A percentile compares a stretch with the other conserved stretches of the same genome.
These are phyloP conservation scores for Beauveria pseudobassiana DNA, from an alignment of 2,329 filamentous ascomycete species.

Conservation along the genomic window DNA sequence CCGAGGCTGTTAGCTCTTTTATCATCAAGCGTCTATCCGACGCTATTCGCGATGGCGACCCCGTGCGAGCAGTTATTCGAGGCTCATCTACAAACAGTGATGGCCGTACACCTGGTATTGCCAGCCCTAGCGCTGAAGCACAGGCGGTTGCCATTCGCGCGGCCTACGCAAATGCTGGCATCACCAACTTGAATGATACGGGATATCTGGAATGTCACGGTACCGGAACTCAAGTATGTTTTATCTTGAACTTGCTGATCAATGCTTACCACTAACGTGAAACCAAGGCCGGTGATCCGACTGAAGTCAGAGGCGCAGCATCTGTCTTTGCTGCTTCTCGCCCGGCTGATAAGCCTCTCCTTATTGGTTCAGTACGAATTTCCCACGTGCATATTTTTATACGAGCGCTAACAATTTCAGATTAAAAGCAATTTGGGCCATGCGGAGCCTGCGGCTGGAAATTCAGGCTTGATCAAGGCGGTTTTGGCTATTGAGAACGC, in stretches of 20 bases:
- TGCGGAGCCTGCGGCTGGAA: conserved; percentile 22
- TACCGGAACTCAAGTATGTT: neutral
- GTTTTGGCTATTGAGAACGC: conserved; percentile 21
- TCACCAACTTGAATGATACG: neutral
- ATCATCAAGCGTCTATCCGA: conserved; percentile 36
- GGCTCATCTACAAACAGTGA: neutral
- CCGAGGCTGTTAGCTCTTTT: conserved; percentile 35
- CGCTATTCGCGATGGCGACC: conserved; percentile 25
- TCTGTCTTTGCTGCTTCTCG: conserved; percentile 18
- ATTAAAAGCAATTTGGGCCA: conserved; percentile 27
- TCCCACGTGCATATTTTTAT: no score
- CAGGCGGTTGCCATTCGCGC: conserved; percentile 8
- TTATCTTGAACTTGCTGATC: accelerated
- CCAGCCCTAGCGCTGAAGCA: conserved; percentile 1
- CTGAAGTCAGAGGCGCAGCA: conserved; percentile 13
- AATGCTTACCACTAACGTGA: neutral
- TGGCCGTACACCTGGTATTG: conserved; percentile 2
- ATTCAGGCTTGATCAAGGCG: conserved; percentile 23
- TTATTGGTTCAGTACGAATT: conserved; percentile 21
- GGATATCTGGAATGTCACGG: conserved; percentile 2
- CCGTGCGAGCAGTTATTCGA: conserved; percentile 2
- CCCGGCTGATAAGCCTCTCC: conserved; percentile 13
- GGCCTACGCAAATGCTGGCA: neutral
- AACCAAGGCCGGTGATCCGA: conserved; percentile 3
- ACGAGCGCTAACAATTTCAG: neutral